A percentile compares a stretch with the other conserved stretches of the same genome.
These are phyloP conservation scores for Pyrenophora seminiperda DNA, from an alignment of 2,329 filamentous ascomycete genomes.

Conservation along the genomic window DNA sequence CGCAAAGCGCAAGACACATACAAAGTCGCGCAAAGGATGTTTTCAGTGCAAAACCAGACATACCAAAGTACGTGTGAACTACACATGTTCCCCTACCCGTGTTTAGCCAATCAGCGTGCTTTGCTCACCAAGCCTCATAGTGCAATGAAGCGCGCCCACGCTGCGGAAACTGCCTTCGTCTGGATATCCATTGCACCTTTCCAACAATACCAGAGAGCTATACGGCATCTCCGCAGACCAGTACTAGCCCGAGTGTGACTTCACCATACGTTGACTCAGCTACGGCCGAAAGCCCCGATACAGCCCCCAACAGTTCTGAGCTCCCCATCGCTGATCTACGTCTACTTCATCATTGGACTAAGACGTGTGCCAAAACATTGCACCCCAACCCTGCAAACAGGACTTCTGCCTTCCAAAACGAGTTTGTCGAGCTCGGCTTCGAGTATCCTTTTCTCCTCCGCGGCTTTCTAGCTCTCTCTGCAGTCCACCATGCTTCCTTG, in stretches of 20 bases:
- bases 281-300: conserved; percentile 12
- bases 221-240: conserved; percentile 24
- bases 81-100: not conserved
- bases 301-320: conserved; percentile 15
- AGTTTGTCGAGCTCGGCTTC: conserved; percentile 32
- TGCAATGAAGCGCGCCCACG: conserved; percentile 40
- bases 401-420: conserved; percentile 24
- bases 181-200: conserved; percentile 41
- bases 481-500: conserved; percentile 33
- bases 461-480: conserved; percentile 38
- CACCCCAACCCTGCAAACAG: conserved; percentile 21
- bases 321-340: conserved; percentile 36
- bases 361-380: conserved; percentile 28
- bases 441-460: conserved; percentile 39
- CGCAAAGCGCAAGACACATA: conserved; percentile 40
- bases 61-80: conserved; percentile 34
- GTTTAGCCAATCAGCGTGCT: conserved; percentile 14
- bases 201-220: conserved; percentile 26
- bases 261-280: conserved; percentile 13
- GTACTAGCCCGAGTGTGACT: conserved; percentile 18
- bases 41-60: conserved; percentile 41
- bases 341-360: conserved; percentile 38
- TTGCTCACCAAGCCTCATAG: conserved; percentile 16
- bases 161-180: conserved; percentile 38
- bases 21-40: conserved; percentile 40